These are phyloP conservation scores for Solanum dulcamara DNA, from an alignment of 257 asterid species.

Conservation along the genomic window DNA sequence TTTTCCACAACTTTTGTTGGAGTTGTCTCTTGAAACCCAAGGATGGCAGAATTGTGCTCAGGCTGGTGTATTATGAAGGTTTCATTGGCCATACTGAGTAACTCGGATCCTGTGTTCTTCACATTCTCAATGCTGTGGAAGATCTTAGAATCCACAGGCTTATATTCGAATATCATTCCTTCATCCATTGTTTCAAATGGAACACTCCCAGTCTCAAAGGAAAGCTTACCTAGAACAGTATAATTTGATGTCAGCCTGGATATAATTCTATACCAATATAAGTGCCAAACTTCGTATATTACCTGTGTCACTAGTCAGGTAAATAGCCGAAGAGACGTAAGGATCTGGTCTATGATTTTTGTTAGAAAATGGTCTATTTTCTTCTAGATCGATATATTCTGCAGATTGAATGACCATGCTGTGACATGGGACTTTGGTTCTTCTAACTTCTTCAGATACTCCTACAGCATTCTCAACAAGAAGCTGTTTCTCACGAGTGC, in stretches of 20 bases:
- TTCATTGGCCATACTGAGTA: slow-evolving; percentile 3
- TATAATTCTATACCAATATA: background rate
- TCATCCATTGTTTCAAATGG: slow-evolving; percentile 18
- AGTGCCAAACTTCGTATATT: background rate
- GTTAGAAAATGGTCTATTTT: slow-evolving; percentile 10
- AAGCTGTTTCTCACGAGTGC: slow-evolving; percentile 59
- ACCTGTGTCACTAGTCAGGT: slow-evolving; percentile 31
- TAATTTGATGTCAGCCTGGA: background rate
- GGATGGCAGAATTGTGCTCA: background rate
- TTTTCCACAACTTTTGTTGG: background rate
- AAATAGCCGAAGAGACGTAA: slow-evolving; percentile 7
- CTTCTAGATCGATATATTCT: slow-evolving; percentile 13
- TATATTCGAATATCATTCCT: slow-evolving; percentile 18
- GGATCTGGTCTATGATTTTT: slow-evolving; percentile 8
- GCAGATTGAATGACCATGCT: slow-evolving; percentile 11
- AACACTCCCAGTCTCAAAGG: slow-evolving; percentile 7
- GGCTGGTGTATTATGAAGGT: slow-evolving; percentile 1
- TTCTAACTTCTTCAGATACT: slow-evolving; percentile 22
- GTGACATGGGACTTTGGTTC: slow-evolving; percentile 13
- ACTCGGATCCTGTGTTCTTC: slow-evolving; percentile 5
- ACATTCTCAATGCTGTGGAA: slow-evolving; percentile 14
- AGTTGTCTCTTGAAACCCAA: background rate
- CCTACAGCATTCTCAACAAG: slow-evolving; percentile 32
- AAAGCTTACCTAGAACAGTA: slow-evolving; percentile 10
- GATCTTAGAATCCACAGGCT: slow-evolving; percentile 25